These are phyloP conservation scores for Euphorbia tirucalli DNA, from an alignment of 345 rosid genomes.

Conservation along the genomic window DNA sequence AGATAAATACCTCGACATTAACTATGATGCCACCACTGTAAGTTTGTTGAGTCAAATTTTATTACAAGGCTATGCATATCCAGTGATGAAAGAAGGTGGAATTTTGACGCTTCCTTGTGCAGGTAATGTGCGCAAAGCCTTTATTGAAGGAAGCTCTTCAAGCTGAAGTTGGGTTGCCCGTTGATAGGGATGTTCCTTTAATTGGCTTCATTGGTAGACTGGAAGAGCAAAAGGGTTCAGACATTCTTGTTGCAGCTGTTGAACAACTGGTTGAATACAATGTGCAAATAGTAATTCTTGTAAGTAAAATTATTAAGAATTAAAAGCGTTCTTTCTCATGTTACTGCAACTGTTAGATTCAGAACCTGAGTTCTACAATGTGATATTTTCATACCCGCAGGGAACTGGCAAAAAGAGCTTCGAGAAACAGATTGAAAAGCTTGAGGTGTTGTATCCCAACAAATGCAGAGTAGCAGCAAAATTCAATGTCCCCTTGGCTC, in stretches of 20 bases:
- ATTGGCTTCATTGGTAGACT: conserved; percentile 95
- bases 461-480: conserved; percentile 75
- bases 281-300: conserved; percentile 78
- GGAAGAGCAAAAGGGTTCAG: conserved; percentile 98
- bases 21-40: conserved; percentile 73
- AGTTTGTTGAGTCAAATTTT: conserved; percentile 25
- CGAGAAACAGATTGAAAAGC: conserved; percentile 65
- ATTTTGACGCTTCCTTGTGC: conserved; percentile 13
- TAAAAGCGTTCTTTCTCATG: not conserved
- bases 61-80: not conserved
- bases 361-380: not conserved
- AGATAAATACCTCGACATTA: conserved; percentile 66
- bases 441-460: conserved; percentile 65
- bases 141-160: conserved; percentile 89
- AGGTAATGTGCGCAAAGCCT: conserved; percentile 83
- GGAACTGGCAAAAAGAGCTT: conserved; percentile 87
- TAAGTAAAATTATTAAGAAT: conserved; percentile 34
- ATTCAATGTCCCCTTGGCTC: conserved; percentile 79
- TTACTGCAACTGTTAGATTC: not conserved
- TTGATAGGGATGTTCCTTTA: conserved; percentile 75
- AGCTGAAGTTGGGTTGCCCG: conserved; percentile 82
- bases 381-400: conserved; percentile 30
- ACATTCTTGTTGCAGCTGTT: conserved; percentile 72
- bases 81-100: not conserved
- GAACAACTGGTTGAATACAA: conserved; percentile 51